A percentile compares a stretch with the other conserved stretches of the same genome.
Evolutionary conservation across 345 rosid genomes (phyloP).

Genomic region (Gossypium rotundifolium): DNA sequence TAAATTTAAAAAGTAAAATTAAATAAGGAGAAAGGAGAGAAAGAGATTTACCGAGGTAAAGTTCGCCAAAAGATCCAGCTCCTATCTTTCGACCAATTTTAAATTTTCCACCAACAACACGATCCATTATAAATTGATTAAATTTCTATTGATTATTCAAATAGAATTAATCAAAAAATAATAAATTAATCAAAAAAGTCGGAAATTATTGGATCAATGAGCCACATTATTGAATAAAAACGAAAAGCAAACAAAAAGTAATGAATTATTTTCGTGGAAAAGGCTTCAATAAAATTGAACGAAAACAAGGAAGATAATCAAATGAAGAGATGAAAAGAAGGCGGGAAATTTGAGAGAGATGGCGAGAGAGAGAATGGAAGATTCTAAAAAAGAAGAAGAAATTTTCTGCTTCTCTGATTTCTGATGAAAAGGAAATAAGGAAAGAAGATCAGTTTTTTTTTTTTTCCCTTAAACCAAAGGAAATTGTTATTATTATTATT

Average conservation of each 20-base stretch:
- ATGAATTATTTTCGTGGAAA: background rate
- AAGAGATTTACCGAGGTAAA: conserved; percentile 39
- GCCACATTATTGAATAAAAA: background rate
- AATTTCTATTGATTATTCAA: background rate
- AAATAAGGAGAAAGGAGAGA: background rate
- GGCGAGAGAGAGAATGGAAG: background rate
- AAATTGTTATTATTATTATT: background rate
- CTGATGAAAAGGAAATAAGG: background rate
- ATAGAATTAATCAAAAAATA: background rate
- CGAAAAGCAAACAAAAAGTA: background rate
- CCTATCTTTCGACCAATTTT: conserved; percentile 64
- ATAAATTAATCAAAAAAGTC: background rate
- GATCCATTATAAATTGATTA: conserved; percentile 33
- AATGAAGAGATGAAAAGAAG: conserved; percentile 3
- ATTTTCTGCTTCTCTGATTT: background rate
- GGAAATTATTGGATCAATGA: conserved; percentile 1
- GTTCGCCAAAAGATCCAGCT: conserved; percentile 62
- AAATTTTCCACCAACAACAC: conserved; percentile 53
- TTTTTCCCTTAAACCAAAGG: background rate
- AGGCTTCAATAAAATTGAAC: background rate
- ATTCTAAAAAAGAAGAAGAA: background rate
- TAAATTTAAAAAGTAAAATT: background rate
- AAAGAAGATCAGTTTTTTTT: background rate
- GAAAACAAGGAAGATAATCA: background rate
- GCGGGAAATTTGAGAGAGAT: conserved; percentile 1